A percentile compares a stretch with the other conserved stretches of the same genome.
Evolutionary conservation across 805 yeast genomes (phyloP).

Genomic region (Dipodascopsis uninucleata): DNA sequence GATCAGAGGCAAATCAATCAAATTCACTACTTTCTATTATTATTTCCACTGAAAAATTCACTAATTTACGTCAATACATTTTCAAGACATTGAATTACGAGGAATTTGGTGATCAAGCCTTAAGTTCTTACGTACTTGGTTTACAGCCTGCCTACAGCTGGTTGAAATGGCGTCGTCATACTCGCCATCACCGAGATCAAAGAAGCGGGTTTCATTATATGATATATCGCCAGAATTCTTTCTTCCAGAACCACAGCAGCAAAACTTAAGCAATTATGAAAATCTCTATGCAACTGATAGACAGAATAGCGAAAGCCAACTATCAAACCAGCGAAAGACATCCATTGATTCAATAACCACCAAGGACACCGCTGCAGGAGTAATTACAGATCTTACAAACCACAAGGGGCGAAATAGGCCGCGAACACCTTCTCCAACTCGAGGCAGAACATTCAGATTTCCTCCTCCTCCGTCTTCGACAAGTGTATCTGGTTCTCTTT

Average conservation of each 20-base stretch:
- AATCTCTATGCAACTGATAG: not conserved
- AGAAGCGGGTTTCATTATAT: conserved; percentile 23
- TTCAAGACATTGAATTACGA: no score
- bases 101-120: no score
- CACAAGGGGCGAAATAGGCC: conserved; percentile 1
- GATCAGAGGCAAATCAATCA: no score
- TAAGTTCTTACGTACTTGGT: no score
- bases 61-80: no score
- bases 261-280: not conserved
- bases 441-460: conserved; percentile 13
- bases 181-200: conserved; percentile 7
- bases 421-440: conserved; percentile 7
- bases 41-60: no score
- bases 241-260: conserved; percentile 9
- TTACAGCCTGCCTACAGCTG: no score
- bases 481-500: conserved; percentile 12
- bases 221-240: conserved; percentile 24
- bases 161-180: not conserved
- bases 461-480: conserved; percentile 16
- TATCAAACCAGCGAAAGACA: not conserved
- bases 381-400: not conserved
- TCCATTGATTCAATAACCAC: not conserved
- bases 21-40: no score
- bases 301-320: no score
- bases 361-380: not conserved